These are phyloP conservation scores for Lepraria neglecta DNA, from an alignment of 495 filamentous ascomycete genomes.

Conservation along the genomic window DNA sequence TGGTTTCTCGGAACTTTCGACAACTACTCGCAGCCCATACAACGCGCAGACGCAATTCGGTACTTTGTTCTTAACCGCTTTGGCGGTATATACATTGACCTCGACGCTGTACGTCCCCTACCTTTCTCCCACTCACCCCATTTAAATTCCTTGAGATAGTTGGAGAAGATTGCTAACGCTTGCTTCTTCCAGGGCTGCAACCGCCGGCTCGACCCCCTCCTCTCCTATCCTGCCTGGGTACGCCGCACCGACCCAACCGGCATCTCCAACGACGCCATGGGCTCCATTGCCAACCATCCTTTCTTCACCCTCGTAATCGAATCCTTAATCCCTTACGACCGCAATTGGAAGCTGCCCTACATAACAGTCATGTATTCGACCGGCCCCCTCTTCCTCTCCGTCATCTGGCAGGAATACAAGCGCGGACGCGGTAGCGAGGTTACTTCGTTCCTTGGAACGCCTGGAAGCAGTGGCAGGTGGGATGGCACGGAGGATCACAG, in stretches of 20 bases:
- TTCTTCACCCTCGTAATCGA: constrained; percentile 75
- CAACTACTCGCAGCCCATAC: constrained; percentile 71
- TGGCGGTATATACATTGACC: constrained; percentile 83
- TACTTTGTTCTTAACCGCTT: constrained; percentile 82
- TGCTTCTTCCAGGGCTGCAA: constrained; percentile 61
- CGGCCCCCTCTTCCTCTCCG: constrained; percentile 75
- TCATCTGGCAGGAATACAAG: constrained; percentile 79
- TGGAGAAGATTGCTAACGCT: background rate
- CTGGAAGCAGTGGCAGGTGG: constrained; percentile 14
- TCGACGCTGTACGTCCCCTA: constrained; percentile 65
- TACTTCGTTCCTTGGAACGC: constrained; percentile 10
- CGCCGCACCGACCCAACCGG: constrained; percentile 75
- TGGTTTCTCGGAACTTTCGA: constrained; percentile 86
- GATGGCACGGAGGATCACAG: constrained; percentile 37
- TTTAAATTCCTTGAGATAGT: too few relatives aligned
- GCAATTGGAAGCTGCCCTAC: constrained; percentile 74
- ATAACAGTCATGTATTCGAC: constrained; percentile 86
- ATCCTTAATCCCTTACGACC: constrained; percentile 61
- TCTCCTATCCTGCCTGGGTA: constrained; percentile 76
- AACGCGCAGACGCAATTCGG: constrained; percentile 79
- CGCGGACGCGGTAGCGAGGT: constrained; percentile 20
- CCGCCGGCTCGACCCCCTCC: constrained; percentile 70
- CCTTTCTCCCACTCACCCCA: background rate
- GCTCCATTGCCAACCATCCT: constrained; percentile 68
- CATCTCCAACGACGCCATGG: constrained; percentile 87